phyloP scores from a whole-genome alignment of 2,329 filamentous ascomycete genomes.

The Aspergillus clavatus region DNA sequence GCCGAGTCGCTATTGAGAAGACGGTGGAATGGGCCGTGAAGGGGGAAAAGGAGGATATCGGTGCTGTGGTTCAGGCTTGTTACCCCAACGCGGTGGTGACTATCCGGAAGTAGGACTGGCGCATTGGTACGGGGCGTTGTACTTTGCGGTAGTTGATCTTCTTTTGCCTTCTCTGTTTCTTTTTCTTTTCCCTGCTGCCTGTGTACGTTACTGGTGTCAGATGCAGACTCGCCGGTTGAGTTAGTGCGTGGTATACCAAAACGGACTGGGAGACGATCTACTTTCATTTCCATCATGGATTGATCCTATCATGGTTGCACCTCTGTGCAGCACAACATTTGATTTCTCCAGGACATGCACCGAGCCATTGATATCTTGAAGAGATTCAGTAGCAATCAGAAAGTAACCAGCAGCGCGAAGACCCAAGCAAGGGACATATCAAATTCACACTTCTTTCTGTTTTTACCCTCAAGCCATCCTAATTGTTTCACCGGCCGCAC shows the following conservation, averaged over 20 bases:
- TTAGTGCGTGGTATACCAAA: neutral
- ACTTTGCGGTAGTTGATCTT: neutral
- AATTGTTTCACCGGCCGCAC: neutral
- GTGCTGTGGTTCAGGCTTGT: slow-evolving; percentile 22
- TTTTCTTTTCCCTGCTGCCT: neutral
- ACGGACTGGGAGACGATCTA: neutral
- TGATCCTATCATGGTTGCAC: too few relatives aligned
- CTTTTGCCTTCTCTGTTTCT: neutral
- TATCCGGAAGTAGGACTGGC: slow-evolving; percentile 27
- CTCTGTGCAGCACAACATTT: too few relatives aligned
- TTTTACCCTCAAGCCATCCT: neutral
- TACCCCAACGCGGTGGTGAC: slow-evolving; percentile 32
- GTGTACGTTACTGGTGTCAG: neutral
- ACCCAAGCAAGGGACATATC: neutral
- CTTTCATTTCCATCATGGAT: neutral
- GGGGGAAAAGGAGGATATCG: slow-evolving; percentile 36
- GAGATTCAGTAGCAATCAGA: too few relatives aligned
- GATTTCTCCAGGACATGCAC: too few relatives aligned
- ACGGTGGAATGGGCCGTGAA: slow-evolving; percentile 36
- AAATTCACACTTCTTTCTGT: too few relatives aligned
- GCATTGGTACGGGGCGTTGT: neutral
- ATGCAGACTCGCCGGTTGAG: neutral
- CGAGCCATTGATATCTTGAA: too few relatives aligned
- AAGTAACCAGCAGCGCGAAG: too few relatives aligned
- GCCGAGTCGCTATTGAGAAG: slow-evolving; percentile 40